Evolutionary conservation across 352 stramenopile genomes (phyloP).

Genomic region (Sclerospora graminicola): DNA sequence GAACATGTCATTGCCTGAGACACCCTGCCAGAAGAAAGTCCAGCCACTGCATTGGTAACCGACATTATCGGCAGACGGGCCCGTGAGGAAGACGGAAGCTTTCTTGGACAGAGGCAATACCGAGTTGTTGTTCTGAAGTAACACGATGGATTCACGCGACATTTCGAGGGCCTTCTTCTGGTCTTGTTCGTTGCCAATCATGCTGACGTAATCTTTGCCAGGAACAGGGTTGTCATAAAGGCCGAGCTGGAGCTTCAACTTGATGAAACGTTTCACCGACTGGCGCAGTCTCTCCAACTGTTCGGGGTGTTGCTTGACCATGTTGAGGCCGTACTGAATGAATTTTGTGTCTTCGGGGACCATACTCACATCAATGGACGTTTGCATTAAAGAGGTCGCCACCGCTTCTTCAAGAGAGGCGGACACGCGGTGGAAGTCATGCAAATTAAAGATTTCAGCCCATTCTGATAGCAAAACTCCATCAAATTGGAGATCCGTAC

Average conservation of each 20-base stretch:
- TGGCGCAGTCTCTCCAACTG: too few species aligned
- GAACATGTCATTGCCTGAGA: constrained; percentile 57
- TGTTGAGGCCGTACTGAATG: constrained; percentile 15
- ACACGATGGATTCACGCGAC: constrained; percentile 55
- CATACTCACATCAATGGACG: too few species aligned
- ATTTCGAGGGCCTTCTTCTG: constrained; percentile 31
- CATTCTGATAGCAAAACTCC: constrained; percentile 86
- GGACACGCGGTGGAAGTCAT: too few species aligned
- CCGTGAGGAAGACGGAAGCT: too few species aligned
- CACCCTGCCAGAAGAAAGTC: constrained; percentile 80
- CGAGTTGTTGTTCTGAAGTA: constrained; percentile 62
- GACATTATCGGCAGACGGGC: too few species aligned
- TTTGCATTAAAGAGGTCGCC: constrained; percentile 53
- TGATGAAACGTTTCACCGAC: constrained; percentile 52
- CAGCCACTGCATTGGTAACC: constrained; percentile 62
- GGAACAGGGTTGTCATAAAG: constrained; percentile 38
- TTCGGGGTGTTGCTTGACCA: too few species aligned
- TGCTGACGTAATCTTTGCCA: constrained; percentile 21
- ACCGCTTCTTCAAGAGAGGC: constrained; percentile 23
- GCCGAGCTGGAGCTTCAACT: constrained; percentile 52
- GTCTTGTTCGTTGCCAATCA: constrained; percentile 36
- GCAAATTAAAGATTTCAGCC: neutral
- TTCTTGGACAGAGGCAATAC: constrained; percentile 35
- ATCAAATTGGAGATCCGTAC: too few species aligned
- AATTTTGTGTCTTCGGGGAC: constrained; percentile 30